Percentiles rank a stretch among this genome's conserved stretches.
phyloP scores from a whole-genome alignment of 768 basidiomycete species.

The Hypsizygus marmoreus region DNA sequence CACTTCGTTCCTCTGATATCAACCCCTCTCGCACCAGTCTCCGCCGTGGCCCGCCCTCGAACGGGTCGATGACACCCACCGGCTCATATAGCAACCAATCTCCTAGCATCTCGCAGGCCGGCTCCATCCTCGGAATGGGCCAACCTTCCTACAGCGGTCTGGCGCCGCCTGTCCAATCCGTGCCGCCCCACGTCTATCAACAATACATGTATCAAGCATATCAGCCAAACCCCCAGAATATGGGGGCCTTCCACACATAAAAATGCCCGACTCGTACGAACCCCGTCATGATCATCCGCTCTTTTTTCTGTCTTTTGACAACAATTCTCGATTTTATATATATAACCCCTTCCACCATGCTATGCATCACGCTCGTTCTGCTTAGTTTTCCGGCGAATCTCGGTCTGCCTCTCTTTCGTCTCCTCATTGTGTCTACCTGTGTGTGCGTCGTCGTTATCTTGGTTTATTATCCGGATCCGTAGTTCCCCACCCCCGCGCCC shows the following conservation, averaged over 20 bases:
- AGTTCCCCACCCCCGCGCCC: constrained; percentile 17
- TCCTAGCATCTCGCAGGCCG: constrained; percentile 57
- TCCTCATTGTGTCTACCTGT: constrained; percentile 25
- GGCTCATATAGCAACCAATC: constrained; percentile 58
- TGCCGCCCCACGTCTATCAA: constrained; percentile 72
- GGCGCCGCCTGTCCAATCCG: constrained; percentile 47
- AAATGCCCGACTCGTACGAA: constrained; percentile 39
- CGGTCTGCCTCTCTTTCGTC: no score
- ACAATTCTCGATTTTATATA: no score
- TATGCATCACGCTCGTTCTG: constrained; percentile 35
- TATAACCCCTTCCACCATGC: no score
- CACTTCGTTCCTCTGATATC: constrained; percentile 45
- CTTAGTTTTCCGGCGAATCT: no score
- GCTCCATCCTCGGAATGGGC: constrained; percentile 61
- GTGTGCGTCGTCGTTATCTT: constrained; percentile 35
- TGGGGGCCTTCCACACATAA: constrained; percentile 77
- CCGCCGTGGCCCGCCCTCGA: constrained; percentile 57
- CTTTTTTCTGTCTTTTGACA: constrained; percentile 34
- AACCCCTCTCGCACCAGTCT: constrained; percentile 47
- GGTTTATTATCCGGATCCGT: constrained; percentile 37
- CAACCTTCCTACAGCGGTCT: constrained; percentile 66
- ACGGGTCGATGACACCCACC: constrained; percentile 43
- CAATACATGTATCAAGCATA: constrained; percentile 86
- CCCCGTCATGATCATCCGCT: constrained; percentile 43
- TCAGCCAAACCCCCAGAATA: constrained; percentile 75